phyloP scores from a whole-genome alignment of 495 filamentous ascomycete species.

The Penicillium bialowiezense region DNA sequence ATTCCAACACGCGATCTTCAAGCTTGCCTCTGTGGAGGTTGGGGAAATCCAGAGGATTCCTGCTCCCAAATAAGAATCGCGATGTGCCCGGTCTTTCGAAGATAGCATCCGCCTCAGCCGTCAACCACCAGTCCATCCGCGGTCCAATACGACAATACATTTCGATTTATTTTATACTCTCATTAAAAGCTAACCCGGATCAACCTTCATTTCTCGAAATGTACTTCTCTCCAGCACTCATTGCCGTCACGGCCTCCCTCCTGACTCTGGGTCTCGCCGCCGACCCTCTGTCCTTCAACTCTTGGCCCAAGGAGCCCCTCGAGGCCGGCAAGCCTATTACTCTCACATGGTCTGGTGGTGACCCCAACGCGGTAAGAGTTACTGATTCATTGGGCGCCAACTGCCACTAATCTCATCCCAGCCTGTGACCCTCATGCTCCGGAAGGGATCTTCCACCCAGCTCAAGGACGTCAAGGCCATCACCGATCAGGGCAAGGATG shows the following conservation, averaged over 20 bases:
- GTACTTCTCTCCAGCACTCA: conserved; percentile 27
- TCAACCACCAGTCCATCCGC: not conserved
- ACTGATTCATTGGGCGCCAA: too few relatives aligned
- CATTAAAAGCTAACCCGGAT: conserved; percentile 13
- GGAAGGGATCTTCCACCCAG: conserved; percentile 37
- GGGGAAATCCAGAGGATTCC: conserved; percentile 1
- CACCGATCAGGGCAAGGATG: conserved; percentile 32
- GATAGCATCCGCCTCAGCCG: conserved; percentile 1
- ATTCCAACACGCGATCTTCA: conserved; percentile 14
- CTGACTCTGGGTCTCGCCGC: conserved; percentile 26
- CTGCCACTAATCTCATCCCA: conserved; percentile 16
- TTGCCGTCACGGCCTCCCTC: conserved; percentile 32
- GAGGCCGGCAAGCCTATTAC: conserved; percentile 38
- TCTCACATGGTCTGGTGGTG: conserved; percentile 42
- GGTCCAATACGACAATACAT: too few relatives aligned
- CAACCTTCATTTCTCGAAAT: conserved; percentile 8
- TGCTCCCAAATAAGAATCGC: conserved; percentile 20
- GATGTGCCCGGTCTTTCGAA: conserved; percentile 8
- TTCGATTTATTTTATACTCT: too few relatives aligned
- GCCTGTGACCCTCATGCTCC: conserved; percentile 44
- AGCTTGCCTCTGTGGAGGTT: conserved; percentile 12
- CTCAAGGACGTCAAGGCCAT: conserved; percentile 41
- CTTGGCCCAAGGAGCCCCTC: conserved; percentile 36
- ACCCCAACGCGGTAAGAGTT: conserved; percentile 14
- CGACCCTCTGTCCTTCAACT: conserved; percentile 40